Base-by-base conservation (phyloP, 345 rosid species). In the Lumnitzera racemosa region DNA sequence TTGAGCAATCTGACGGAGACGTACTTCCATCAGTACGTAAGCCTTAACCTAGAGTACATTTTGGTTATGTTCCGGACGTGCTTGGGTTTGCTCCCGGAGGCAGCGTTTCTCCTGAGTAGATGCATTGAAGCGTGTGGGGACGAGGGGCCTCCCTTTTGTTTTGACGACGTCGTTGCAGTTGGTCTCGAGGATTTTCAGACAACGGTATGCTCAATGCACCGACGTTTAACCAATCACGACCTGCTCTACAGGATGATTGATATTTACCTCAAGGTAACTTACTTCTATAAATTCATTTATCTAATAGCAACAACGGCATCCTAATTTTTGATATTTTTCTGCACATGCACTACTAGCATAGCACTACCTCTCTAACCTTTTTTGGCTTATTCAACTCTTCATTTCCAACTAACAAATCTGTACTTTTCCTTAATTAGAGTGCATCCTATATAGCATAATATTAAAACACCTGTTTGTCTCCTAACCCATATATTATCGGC, bases 261-360 rank as follows among this genome's bases (percentile, higher is more conserved):
- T 65, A 68, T 78, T n/a, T 86, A 86, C 56, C 53, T 88, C 16
- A 76, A 86, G 98, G 98, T 90, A 70, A 13, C 55, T n/a, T 20
- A 6, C 4, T 3, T 0, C 20, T 20, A 20, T 20, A 0, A 20
- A 20, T 20, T 20, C 1, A 20, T 20, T 20, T 20, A 20, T 20
- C 20, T 20, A 20, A 20, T 20, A 20, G 20, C 20, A 20, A 20
- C 20, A 20, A 20, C 20, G 20, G 20, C 20, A 0, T 20, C 20
- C 20, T 20, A 20, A 20, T 20, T 20, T 20, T 20, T 20, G 20
- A 20, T 20, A 20, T 20, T 20, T 20, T 20, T 20, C 20, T 20
- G 20, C 20, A 20, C 1, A 20, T 20, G 20, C 20, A 20, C 20
- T 20, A 20, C 0, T 20, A 20, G 20, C 20, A 20, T 20, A 20